Base-by-base conservation (phyloP, 345 rosid genomes). In the Brassica juncea region DNA sequence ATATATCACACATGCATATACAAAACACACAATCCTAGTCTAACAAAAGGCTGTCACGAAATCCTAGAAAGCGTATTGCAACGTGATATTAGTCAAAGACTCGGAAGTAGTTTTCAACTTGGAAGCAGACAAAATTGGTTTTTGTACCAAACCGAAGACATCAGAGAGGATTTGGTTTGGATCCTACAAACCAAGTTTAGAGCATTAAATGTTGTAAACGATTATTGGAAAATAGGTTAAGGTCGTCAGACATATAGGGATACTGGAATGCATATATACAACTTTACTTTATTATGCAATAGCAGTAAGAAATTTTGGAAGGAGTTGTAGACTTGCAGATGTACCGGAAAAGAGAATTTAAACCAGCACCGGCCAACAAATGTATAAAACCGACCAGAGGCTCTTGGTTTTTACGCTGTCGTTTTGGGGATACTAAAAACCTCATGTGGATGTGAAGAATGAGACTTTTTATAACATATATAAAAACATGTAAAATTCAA, bases 401-500 rank as follows among this genome's bases (percentile, higher is more conserved):
- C 15, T 58, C 76, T 75, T 71, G 76, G 8, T 57, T 70, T 42
- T 57, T 42, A 74, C 75, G 66, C 71, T 19, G 68, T 80, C 75
- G 68, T 75, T 75, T 75, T 58, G 72, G 80, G 83, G 80, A 80
- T 80, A 70, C 80, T 80, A 70, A 64, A 79, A 74, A 67, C 63
- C 67, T 63, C 83, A 80, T 69, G 75, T 74, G 79, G 83, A 63
- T 74, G 75, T 80, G 71, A 74, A 62, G 61, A 68, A 54, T 9
- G 58, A 44, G 60, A 34, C 23, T 72, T 68, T 49, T 64, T 12
- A 34, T 65, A 31, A n/a, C 21, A 65, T 37, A 32, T 10, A 44
- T 35, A 16, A 16, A 32, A 61, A 61, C 32, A 67, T 73, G 78
- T 52, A 30, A 31, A 31, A 6, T 64, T 54, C 66, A 57, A 80